Base-by-base conservation (phyloP, 1,284 basidiomycete genomes). In the Sporisorium reilianum region DNA sequence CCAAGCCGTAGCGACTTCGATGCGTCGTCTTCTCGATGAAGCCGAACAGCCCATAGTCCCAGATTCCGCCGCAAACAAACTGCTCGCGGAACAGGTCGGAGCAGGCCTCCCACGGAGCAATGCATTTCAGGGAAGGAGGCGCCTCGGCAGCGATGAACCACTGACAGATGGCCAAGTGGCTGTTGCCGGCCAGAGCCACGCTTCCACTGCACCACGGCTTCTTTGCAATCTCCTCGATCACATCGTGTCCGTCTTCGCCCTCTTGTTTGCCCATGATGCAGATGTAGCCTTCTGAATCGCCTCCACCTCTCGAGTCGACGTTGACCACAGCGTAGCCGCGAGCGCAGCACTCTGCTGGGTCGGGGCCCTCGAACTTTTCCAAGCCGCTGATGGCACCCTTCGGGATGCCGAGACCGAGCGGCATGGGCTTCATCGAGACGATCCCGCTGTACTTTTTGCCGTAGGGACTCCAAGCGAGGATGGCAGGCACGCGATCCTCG, bases 321-420 rank as follows among this genome's bases (percentile, higher is more conserved):
- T 75, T 79, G 41, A 79, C 61, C 20, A 81, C 59, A 2, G 79
- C 80, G 44, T 81, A 83, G 0, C 81, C 80, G 8, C 75, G 51
- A 7, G 72, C 54, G 23, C 64, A 60, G 68, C 69, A 80, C 26
- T 67, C 58, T 14, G 80, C 80, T 20, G 81, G 80, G 23, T 87
- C 86, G 49, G 79, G 32, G 32, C 74, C 66, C 25, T 83, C 78
- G 32, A 75, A 80, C 44, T 80, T 78, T 42, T 81, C 66, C 40
- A 72, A 66, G 8, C 81, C 81, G 22, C 64, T 62, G 20, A 75
- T 25, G 42, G 57, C 32, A 60, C 64, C 42, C 57, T 69, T 55
- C 32, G 64, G 40, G 41, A 70, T 55, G 48, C 72, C 66, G 11
- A 62, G 55, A 34, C 48, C 54, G 30, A 62, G 55, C 1, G 55